Conservation (phyloP, 345 rosid genomes). For the Abelmoschus esculentus region DNA sequence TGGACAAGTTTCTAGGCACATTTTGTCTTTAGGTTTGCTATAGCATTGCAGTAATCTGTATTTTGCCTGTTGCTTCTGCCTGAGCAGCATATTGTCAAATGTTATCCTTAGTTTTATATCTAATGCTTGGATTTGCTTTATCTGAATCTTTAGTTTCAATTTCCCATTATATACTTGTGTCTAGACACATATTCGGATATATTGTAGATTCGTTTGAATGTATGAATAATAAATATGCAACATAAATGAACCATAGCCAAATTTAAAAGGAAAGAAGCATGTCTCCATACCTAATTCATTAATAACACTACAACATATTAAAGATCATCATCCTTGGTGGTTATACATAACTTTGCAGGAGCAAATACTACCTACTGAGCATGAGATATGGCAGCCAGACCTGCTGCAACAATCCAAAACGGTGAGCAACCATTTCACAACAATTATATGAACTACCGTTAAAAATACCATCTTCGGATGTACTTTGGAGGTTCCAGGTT, state of each 20-base stretch:
- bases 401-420: conserved; percentile 10
- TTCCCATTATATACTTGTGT: too few relatives aligned
- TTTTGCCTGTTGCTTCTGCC: too few relatives aligned
- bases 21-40: too few relatives aligned
- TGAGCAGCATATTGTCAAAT: too few relatives aligned
- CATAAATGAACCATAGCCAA: too few relatives aligned
- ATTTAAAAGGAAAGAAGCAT: neutral
- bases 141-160: too few relatives aligned
- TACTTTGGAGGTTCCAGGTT: neutral
- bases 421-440: conserved; percentile 31
- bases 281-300: neutral
- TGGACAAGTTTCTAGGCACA: neutral
- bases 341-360: neutral
- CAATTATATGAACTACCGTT: neutral
- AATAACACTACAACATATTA: neutral
- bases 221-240: neutral
- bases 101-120: too few relatives aligned
- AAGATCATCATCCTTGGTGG: conserved; percentile 5
- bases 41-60: too few relatives aligned
- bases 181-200: too few relatives aligned
- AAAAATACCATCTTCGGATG: neutral
- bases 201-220: too few relatives aligned
- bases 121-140: too few relatives aligned
- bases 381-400: neutral
- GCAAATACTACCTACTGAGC: neutral